These are phyloP conservation scores for Marsdenia floribunda DNA, from an alignment of 257 asterid genomes.

Conservation along the genomic window DNA sequence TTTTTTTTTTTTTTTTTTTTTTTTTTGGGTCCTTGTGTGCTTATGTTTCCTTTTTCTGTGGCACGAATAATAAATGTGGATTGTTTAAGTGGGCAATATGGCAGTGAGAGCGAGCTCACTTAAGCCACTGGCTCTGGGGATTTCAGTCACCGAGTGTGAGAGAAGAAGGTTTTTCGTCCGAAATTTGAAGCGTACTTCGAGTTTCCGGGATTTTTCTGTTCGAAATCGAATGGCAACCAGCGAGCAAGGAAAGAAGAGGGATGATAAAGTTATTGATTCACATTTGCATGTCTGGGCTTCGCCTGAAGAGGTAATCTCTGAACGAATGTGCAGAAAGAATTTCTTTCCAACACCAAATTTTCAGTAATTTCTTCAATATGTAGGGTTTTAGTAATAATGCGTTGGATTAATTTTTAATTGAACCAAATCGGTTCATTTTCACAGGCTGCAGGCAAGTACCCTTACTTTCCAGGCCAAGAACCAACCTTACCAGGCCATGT, in stretches of 20 bases:
- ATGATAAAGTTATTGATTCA: constrained; percentile 59
- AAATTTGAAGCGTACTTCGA: neutral
- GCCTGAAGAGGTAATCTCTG: constrained; percentile 42
- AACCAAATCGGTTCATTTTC: constrained; percentile 8
- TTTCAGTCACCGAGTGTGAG: neutral
- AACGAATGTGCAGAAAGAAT: neutral
- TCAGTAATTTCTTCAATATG: neutral
- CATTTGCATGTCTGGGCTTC: constrained; percentile 96
- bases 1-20: too few relatives aligned
- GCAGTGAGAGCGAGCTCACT: neutral
- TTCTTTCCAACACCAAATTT: neutral
- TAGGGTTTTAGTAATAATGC: neutral
- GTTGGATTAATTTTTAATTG: constrained; percentile 3
- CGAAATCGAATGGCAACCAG: constrained; percentile 34
- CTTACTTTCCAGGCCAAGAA: constrained; percentile 83
- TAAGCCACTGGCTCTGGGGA: neutral
- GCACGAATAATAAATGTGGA: too few relatives aligned
- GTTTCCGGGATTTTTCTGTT: neutral
- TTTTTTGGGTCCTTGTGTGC: too few relatives aligned
- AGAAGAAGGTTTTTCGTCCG: neutral
- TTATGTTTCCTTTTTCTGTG: too few relatives aligned
- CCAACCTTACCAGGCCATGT: constrained; percentile 70
- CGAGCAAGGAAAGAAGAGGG: constrained; percentile 14
- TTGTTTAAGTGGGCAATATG: neutral
- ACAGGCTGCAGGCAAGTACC: constrained; percentile 70